A percentile compares a stretch with the other conserved stretches of the same genome.
These are phyloP conservation scores for Phytophthora pistaciae DNA, from an alignment of 352 stramenopile species.

Conservation along the genomic window DNA sequence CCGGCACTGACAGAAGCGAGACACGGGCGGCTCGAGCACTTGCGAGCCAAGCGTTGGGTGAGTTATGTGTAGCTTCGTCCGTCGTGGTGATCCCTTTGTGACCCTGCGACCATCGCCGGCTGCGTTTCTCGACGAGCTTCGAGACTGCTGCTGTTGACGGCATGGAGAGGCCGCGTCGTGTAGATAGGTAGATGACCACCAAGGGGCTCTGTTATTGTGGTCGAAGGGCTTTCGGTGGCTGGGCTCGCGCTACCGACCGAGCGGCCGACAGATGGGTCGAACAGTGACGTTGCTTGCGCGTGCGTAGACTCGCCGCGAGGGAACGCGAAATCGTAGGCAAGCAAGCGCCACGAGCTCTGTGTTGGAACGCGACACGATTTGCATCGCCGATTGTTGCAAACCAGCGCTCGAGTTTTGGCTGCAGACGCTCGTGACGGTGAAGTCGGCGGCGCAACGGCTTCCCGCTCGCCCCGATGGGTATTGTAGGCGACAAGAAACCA, in stretches of 20 bases:
- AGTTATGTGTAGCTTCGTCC: neutral
- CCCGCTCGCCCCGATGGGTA: neutral
- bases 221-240: slow-evolving; percentile 16
- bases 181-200: neutral
- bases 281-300: neutral
- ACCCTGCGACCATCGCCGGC: slow-evolving; percentile 7
- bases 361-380: slow-evolving; percentile 24
- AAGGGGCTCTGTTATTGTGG: neutral
- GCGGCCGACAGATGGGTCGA: slow-evolving; percentile 3
- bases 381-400: slow-evolving; percentile 27
- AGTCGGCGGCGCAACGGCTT: neutral
- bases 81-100: slow-evolving; percentile 27
- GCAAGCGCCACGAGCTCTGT: neutral
- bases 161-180: too few species aligned
- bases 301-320: slow-evolving; percentile 17
- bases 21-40: slow-evolving; percentile 1
- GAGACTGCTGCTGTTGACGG: too few species aligned
- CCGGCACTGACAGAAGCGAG: slow-evolving; percentile 32
- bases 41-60: slow-evolving; percentile 19
- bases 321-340: slow-evolving; percentile 31
- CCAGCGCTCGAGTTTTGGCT: neutral
- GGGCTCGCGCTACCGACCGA: neutral
- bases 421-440: neutral
- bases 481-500: slow-evolving; percentile 8
- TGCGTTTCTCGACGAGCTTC: neutral